Percentiles rank a stretch among this genome's conserved stretches.
These are phyloP conservation scores for Isabelozyma gotoi DNA, from an alignment of 805 yeast genomes.

Conservation along the genomic window DNA sequence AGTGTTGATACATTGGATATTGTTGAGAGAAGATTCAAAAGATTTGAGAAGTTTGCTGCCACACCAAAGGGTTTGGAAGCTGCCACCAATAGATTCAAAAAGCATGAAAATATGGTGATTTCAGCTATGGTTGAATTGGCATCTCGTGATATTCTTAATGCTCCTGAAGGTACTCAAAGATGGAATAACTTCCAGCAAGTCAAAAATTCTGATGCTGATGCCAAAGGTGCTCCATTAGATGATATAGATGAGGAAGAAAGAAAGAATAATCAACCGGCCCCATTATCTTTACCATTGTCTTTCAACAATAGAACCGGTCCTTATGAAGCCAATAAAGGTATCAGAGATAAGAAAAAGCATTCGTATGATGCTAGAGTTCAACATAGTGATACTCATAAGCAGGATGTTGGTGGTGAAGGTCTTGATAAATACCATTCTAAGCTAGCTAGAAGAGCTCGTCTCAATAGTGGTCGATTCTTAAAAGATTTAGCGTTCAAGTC, in stretches of 20 bases:
- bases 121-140: constrained; percentile 79
- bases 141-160: constrained; percentile 60
- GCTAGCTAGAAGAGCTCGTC: constrained; percentile 48
- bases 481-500: constrained; percentile 55
- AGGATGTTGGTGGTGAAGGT: constrained; percentile 79
- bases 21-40: constrained; percentile 68
- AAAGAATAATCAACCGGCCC: constrained; percentile 24
- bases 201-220: constrained; percentile 9
- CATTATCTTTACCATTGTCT: constrained; percentile 48
- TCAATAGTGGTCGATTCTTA: constrained; percentile 55
- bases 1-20: constrained; percentile 84
- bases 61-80: constrained; percentile 42
- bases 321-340: constrained; percentile 72
- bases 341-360: constrained; percentile 76
- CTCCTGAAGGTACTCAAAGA: constrained; percentile 46
- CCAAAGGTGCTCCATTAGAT: constrained; percentile 19
- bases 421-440: constrained; percentile 57
- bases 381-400: constrained; percentile 59
- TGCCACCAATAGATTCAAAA: constrained; percentile 43
- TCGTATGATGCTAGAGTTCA: constrained; percentile 82
- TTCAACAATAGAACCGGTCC: constrained; percentile 86
- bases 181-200: constrained; percentile 38
- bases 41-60: constrained; percentile 46
- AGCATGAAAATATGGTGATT: constrained; percentile 30
- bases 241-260: constrained; percentile 25